Conservation (phyloP, 164 flowering plant species). For the Malania oleifera region DNA sequence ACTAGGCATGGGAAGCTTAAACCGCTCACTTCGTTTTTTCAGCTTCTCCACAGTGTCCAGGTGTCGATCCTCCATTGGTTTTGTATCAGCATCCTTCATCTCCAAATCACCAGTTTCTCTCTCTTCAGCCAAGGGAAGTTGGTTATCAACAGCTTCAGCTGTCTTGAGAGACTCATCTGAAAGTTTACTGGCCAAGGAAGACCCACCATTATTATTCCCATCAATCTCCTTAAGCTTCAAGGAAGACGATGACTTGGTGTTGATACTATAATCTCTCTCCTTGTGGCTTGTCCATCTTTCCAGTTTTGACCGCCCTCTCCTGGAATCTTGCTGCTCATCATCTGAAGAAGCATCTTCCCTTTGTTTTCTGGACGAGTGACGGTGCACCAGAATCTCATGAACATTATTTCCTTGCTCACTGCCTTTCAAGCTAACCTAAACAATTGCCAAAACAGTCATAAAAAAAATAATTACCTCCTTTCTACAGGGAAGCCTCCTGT, state of each 20-base stretch:
- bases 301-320: constrained; percentile 76
- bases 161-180: constrained; percentile 34
- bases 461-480: constrained; percentile 16
- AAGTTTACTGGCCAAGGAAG: constrained; percentile 28
- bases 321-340: constrained; percentile 64
- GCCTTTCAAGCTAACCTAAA: constrained; percentile 24
- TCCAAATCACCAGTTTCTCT: constrained; percentile 37
- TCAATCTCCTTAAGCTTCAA: constrained; percentile 43
- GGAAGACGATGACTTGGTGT: constrained; percentile 40
- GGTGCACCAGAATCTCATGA: constrained; percentile 26
- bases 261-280: constrained; percentile 50
- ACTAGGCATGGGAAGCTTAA: constrained; percentile 91
- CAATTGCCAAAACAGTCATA: constrained; percentile 8
- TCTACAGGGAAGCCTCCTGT: constrained; percentile 14
- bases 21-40: constrained; percentile 93
- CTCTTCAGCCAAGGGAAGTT: constrained; percentile 27
- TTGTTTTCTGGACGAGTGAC: constrained; percentile 37
- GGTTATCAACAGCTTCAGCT: constrained; percentile 31
- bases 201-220: constrained; percentile 25
- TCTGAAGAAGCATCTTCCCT: constrained; percentile 66
- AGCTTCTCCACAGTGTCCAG: constrained; percentile 88
- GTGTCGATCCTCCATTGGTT: constrained; percentile 55
- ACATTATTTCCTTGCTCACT: constrained; percentile 27
- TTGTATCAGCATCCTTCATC: constrained; percentile 32
- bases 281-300: constrained; percentile 93